Evolutionary conservation across 352 stramenopile species (phyloP).

Genomic region (Globisporangium okanoganense): DNA sequence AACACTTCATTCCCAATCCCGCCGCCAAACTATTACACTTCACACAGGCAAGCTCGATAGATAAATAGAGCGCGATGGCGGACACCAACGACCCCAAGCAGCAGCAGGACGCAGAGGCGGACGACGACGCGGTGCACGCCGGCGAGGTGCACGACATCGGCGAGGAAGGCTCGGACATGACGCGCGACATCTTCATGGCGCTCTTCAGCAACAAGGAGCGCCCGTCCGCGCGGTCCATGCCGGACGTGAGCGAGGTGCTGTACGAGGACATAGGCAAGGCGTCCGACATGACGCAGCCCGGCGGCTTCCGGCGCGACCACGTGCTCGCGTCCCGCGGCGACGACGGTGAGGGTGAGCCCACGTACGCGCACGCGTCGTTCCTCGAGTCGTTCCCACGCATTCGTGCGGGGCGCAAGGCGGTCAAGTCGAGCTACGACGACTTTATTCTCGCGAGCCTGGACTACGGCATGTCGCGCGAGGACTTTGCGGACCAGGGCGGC

Average conservation of each 20-base stretch:
- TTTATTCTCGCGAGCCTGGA: conserved; percentile 51
- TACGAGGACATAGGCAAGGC: conserved; percentile 56
- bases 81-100: background rate
- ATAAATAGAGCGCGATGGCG: background rate
- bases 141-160: conserved; percentile 46
- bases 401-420: conserved; percentile 18
- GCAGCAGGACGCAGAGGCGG: background rate
- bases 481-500: conserved; percentile 28
- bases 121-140: conserved; percentile 11
- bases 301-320: conserved; percentile 53
- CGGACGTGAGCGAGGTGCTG: conserved; percentile 49
- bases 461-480: conserved; percentile 35
- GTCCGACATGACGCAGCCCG: conserved; percentile 48
- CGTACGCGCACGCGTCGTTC: conserved; percentile 48
- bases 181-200: conserved; percentile 62
- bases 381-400: conserved; percentile 30
- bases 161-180: conserved; percentile 64
- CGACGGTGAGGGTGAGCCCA: conserved; percentile 25
- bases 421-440: conserved; percentile 47
- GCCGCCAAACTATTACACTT: background rate
- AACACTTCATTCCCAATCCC: background rate
- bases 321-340: conserved; percentile 36
- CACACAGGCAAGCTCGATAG: background rate
- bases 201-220: conserved; percentile 53
- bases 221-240: conserved; percentile 37